phyloP scores from a whole-genome alignment of 176 grass and related monocot species.

The Zoysia japonica region DNA sequence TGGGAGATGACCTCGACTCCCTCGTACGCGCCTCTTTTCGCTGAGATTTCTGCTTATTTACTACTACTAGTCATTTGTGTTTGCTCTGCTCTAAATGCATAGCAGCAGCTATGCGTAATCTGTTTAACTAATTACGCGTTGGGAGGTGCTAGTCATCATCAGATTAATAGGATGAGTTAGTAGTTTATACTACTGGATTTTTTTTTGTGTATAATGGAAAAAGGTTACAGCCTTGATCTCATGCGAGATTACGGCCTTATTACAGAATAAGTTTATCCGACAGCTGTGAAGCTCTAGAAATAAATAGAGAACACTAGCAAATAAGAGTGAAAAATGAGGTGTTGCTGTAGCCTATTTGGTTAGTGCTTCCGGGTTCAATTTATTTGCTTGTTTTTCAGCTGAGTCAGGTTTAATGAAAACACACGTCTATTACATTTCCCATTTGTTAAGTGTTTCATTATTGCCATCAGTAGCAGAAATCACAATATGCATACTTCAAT shows the following conservation, averaged over 20 bases:
- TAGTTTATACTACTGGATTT: no score
- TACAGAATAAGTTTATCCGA: no score
- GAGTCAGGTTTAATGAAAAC: background rate
- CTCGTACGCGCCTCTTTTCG: conserved; percentile 26
- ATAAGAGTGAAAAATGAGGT: background rate
- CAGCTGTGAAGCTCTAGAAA: no score
- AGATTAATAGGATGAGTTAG: background rate
- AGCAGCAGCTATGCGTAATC: background rate
- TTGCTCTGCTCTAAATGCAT: conserved; percentile 2
- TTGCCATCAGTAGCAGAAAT: background rate
- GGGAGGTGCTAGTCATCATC: background rate
- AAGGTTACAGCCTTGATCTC: no score
- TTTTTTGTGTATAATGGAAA: no score
- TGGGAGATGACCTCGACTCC: conserved; percentile 59
- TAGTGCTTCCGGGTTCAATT: background rate
- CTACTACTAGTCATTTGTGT: background rate
- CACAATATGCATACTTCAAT: background rate
- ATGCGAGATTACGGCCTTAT: no score
- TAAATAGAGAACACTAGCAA: background rate
- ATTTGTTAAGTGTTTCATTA: background rate
- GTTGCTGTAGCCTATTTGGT: background rate
- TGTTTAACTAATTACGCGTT: background rate
- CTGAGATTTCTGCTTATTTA: background rate
- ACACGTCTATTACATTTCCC: background rate
- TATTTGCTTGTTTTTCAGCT: background rate